Conservation (phyloP, 768 basidiomycete genomes). For the Kwoniella dejecticola region DNA sequence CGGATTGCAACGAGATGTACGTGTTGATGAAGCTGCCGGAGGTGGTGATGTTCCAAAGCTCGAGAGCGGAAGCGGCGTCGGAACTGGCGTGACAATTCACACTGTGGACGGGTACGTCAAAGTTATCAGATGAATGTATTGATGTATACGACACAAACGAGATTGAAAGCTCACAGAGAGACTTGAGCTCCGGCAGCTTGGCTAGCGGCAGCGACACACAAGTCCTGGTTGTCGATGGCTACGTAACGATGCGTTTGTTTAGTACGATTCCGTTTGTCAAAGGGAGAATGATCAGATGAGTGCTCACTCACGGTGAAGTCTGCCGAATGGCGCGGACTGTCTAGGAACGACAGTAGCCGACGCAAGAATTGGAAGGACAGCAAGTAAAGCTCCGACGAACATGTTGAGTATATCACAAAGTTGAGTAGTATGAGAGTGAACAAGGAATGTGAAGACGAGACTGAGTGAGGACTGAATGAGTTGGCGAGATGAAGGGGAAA, state of each 20-base stretch:
- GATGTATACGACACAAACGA: neutral
- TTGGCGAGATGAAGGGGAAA: too few species aligned
- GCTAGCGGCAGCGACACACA: conserved; percentile 6
- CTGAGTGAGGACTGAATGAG: too few species aligned
- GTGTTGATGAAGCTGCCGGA: neutral
- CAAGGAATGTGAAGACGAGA: too few species aligned
- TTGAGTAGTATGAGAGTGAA: too few species aligned
- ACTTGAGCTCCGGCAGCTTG: neutral
- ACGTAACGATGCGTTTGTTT: neutral
- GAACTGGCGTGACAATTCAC: neutral
- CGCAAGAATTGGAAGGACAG: conserved; percentile 2
- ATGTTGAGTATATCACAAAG: neutral
- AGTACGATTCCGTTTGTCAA: too few species aligned
- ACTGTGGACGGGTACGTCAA: neutral
- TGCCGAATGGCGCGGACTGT: neutral
- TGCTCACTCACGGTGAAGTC: conserved; percentile 5
- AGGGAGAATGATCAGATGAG: too few species aligned
- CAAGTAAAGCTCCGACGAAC: neutral
- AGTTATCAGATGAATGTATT: too few species aligned
- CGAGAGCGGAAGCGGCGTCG: conserved; percentile 1
- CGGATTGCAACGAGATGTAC: too few species aligned
- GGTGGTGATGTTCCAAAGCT: conserved; percentile 9
- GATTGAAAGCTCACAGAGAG: neutral
- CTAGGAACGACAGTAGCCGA: conserved; percentile 11
- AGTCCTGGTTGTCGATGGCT: neutral